Base-by-base conservation (phyloP, 306 rosid genomes). In the Dalbergia cultrata region DNA sequence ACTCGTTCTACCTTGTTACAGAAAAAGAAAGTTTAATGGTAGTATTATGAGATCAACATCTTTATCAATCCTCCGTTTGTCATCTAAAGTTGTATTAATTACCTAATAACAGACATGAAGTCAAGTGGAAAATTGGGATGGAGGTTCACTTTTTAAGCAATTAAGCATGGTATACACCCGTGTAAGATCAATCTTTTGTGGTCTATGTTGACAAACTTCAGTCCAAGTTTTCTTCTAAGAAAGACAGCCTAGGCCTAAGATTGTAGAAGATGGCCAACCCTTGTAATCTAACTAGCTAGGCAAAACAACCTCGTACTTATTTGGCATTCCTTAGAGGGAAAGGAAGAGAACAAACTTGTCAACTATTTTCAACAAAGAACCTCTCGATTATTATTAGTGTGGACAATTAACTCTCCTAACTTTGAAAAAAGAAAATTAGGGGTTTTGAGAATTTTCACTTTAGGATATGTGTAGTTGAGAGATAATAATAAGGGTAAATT, bases 41-140 rank as follows among this genome's bases (percentile, higher is more conserved):
- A 11, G 9, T 45, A 44, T n/a, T 49, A 67, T 67, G 57, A 13
- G 56, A 50, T 13, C 16, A 17, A 19, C 21, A 13, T 39, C 13
- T 44, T 44, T 26, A 45, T 60, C 33, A 45, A 33, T 22, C 71
- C 63, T 63, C 70, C 33, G 8, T 76, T 31, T 63, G 66, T 18
- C 50, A 31, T 45, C 14, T 47, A 7, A 47, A 75, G 71, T 16
- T 22, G 26, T 13, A 69, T 13, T 47, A 45, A 26, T 26, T 37
- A 37, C 60, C 41, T 22, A 21, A 13, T 47, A 68, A 11, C 53
- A 41, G 54, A 67, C 19, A 2, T 10, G 10, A 5, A 44, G 17
- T 22, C 39, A 10, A 26, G 10, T 22, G 66, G 39, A 12, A 22
- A 11, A 60, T 4, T 11, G 22, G 31, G 13, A 18, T 7, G 33